Evolutionary conservation across 768 basidiomycete genomes (phyloP).

Genomic region (Lactarius indigo): DNA sequence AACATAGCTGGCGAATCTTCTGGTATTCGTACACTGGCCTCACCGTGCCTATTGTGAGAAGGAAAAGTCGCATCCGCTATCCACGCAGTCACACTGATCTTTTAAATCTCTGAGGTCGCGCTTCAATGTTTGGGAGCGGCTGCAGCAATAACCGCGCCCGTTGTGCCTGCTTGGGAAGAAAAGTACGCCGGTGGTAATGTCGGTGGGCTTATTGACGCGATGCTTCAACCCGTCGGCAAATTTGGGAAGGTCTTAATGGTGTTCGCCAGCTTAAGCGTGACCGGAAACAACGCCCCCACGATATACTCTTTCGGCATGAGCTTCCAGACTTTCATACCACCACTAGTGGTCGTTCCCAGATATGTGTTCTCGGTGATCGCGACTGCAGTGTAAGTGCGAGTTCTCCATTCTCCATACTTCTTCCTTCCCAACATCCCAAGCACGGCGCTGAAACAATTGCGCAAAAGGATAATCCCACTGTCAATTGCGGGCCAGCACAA

Average conservation of each 20-base stretch:
- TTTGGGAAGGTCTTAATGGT: constrained; percentile 74
- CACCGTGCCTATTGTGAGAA: constrained; percentile 55
- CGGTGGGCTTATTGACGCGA: constrained; percentile 60
- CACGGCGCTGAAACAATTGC: background rate
- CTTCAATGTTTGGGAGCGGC: constrained; percentile 65
- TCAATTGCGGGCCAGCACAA: constrained; percentile 64
- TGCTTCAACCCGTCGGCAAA: constrained; percentile 55
- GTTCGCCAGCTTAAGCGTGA: constrained; percentile 69
- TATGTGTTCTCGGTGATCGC: constrained; percentile 67
- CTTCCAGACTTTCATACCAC: constrained; percentile 66
- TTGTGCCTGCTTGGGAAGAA: constrained; percentile 51
- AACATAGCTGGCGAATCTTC: constrained; percentile 55
- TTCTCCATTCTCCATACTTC: background rate
- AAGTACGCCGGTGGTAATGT: constrained; percentile 53
- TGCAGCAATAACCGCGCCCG: constrained; percentile 53
- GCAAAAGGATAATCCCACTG: constrained; percentile 56
- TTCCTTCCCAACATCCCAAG: background rate
- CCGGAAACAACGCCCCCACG: constrained; percentile 77
- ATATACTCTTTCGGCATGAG: constrained; percentile 79
- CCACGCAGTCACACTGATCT: constrained; percentile 14
- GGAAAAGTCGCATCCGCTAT: background rate
- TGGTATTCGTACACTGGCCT: constrained; percentile 64
- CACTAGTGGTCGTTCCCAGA: constrained; percentile 55
- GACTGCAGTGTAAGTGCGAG: constrained; percentile 54
- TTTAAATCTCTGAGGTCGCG: constrained; percentile 30